Evolutionary conservation across 1,284 basidiomycete genomes (phyloP).

Genomic region (Fomes fomentarius): DNA sequence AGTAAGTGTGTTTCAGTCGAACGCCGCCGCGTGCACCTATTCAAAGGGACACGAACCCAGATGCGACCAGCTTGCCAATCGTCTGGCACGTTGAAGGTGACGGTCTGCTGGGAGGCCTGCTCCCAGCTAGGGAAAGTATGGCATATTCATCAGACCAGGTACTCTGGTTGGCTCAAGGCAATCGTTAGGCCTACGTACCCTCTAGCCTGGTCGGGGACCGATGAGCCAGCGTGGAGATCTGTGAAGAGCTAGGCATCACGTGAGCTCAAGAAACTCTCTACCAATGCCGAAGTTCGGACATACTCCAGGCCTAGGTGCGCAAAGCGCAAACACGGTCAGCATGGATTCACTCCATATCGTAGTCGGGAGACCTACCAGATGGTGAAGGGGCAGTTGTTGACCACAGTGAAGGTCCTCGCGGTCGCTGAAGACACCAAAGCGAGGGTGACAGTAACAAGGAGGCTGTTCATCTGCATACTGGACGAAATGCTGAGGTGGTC

Average conservation of each 20-base stretch:
- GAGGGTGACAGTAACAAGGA: slow-evolving; percentile 13
- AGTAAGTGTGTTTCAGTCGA: not conserved
- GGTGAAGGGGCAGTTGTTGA: slow-evolving; percentile 14
- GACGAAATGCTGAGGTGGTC: not conserved
- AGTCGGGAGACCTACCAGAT: slow-evolving; percentile 1
- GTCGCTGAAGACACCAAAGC: slow-evolving; percentile 10
- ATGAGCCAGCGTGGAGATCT: slow-evolving; percentile 33
- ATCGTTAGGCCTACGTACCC: slow-evolving; percentile 37
- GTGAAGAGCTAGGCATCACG: slow-evolving; percentile 32
- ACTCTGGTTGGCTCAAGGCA: no score
- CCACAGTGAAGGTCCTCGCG: slow-evolving; percentile 13
- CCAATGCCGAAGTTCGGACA: no score
- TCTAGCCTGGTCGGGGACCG: slow-evolving; percentile 31
- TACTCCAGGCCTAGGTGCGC: slow-evolving; percentile 36
- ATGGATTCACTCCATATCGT: not conserved
- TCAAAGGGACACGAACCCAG: slow-evolving; percentile 32
- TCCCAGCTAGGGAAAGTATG: slow-evolving; percentile 30
- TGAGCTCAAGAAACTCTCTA: not conserved
- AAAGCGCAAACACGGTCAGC: not conserved
- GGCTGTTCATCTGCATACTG: slow-evolving; percentile 20
- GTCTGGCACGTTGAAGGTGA: slow-evolving; percentile 38
- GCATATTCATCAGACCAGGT: slow-evolving; percentile 15
- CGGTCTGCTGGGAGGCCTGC: slow-evolving; percentile 32
- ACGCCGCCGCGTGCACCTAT: not conserved
- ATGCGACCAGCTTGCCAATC: slow-evolving; percentile 43